Conservation (phyloP, 2,329 filamentous ascomycete species). For the Aschersonia sp. region DNA sequence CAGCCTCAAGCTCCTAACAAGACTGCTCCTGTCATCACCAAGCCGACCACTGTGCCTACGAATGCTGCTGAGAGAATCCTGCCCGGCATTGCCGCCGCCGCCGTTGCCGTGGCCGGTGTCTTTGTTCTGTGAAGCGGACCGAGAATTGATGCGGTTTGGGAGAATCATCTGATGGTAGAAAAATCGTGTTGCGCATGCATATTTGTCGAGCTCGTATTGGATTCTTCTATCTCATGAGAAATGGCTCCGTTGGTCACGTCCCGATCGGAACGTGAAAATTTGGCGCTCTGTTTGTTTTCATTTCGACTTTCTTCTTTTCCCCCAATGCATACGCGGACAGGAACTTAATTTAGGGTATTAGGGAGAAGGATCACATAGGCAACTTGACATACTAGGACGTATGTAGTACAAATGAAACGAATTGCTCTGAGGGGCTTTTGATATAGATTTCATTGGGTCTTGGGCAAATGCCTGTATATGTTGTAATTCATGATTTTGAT, state of each 20-base stretch:
- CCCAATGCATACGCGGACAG: background rate
- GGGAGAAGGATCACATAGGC: background rate
- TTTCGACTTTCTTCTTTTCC: background rate
- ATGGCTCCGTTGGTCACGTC: background rate
- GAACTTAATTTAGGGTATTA: constrained; percentile 1
- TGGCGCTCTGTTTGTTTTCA: background rate
- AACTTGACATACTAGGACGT: constrained; percentile 1
- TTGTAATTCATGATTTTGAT: too few relatives aligned
- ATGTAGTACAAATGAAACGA: constrained; percentile 1
- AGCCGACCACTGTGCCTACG: constrained; percentile 7
- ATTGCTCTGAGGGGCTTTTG: background rate
- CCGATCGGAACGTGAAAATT: background rate
- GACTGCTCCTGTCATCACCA: constrained; percentile 14
- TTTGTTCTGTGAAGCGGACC: constrained; percentile 7
- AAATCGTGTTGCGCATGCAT: background rate
- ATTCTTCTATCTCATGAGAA: background rate
- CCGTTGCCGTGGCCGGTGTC: constrained; percentile 7
- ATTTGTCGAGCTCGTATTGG: background rate
- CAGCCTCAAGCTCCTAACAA: constrained; percentile 35
- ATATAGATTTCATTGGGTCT: too few relatives aligned
- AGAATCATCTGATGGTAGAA: background rate
- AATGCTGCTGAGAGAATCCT: constrained; percentile 4
- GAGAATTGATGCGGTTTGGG: constrained; percentile 2
- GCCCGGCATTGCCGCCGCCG: constrained; percentile 3
- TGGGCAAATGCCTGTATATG: too few relatives aligned